These are phyloP conservation scores for Tilletia indica DNA, from an alignment of 1,284 basidiomycete species.

Conservation along the genomic window DNA sequence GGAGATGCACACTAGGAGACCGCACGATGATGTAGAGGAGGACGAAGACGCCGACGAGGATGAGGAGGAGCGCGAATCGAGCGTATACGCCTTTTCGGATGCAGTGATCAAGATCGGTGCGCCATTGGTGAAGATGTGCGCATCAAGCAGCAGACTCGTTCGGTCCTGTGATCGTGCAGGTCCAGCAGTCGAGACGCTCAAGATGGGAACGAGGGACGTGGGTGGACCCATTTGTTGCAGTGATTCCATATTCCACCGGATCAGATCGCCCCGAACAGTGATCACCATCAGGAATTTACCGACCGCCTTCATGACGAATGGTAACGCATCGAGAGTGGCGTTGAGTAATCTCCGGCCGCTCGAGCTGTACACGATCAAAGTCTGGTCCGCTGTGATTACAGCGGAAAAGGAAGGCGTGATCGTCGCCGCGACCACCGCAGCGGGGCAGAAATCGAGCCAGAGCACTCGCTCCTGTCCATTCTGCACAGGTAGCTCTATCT, in stretches of 20 bases:
- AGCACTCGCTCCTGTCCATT: conserved; percentile 64
- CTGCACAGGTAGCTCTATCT: conserved; percentile 42
- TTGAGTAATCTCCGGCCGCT: conserved; percentile 40
- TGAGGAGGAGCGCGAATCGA: conserved; percentile 40
- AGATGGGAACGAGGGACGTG: conserved; percentile 27
- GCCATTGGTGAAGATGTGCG: conserved; percentile 46
- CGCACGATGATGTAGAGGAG: background rate
- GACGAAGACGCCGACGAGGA: too few relatives aligned
- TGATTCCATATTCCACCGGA: conserved; percentile 42
- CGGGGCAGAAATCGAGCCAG: conserved; percentile 84
- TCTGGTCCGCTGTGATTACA: conserved; percentile 53
- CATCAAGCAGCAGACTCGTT: conserved; percentile 34
- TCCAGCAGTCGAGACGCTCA: conserved; percentile 20
- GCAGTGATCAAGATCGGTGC: conserved; percentile 57
- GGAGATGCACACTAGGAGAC: conserved; percentile 38
- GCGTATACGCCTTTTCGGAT: conserved; percentile 42
- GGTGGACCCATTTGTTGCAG: conserved; percentile 36
- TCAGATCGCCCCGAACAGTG: conserved; percentile 35
- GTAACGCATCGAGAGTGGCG: conserved; percentile 36
- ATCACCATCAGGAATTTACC: conserved; percentile 42
- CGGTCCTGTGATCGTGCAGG: conserved; percentile 21
- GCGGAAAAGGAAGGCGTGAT: conserved; percentile 71
- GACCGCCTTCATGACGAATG: conserved; percentile 36
- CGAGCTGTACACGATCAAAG: conserved; percentile 41
- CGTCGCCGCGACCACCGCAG: conserved; percentile 67